A percentile compares a stretch with the other conserved stretches of the same genome.
phyloP scores from a whole-genome alignment of 2,329 filamentous ascomycete genomes.

The Talaromyces piceae region DNA sequence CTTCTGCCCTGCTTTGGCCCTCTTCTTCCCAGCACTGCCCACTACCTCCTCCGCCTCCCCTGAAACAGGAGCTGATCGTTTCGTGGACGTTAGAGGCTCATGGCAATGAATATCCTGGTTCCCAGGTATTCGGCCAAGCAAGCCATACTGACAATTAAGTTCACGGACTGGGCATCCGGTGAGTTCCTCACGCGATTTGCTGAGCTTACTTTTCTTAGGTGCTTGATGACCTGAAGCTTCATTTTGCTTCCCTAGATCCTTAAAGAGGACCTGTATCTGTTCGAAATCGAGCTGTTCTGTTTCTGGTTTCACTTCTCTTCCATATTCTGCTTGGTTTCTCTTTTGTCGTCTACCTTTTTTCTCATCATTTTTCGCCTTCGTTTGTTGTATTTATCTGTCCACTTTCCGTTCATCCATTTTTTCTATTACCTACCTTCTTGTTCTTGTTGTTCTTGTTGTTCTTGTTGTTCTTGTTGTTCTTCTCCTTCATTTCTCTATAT shows the following conservation, averaged over 20 bases:
- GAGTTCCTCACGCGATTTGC: not conserved
- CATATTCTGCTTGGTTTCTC: constrained; percentile 1
- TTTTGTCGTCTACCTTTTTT: not conserved
- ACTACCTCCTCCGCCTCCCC: not conserved
- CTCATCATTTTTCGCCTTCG: not conserved
- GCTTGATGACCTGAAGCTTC: not conserved
- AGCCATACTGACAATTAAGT: not conserved
- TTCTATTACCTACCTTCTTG: too few relatives aligned
- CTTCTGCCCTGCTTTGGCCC: not conserved
- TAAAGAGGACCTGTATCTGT: too few relatives aligned
- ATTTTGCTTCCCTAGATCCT: too few relatives aligned
- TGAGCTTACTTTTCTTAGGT: not conserved
- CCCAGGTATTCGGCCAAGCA: not conserved
- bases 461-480: not conserved
- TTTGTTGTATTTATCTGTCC: not conserved
- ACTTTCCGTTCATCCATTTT: too few relatives aligned
- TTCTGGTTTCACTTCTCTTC: not conserved
- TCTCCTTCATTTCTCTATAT: not conserved
- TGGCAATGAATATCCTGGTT: not conserved
- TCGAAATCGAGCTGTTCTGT: too few relatives aligned
- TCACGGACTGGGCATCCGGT: not conserved
- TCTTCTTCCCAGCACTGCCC: not conserved
- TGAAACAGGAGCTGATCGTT: not conserved
- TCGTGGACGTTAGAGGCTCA: not conserved
- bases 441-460: not conserved